A percentile compares a stretch with the other conserved stretches of the same genome.
These are phyloP conservation scores for Didymella lethalis DNA, from an alignment of 2,329 filamentous ascomycete genomes.

Conservation along the genomic window DNA sequence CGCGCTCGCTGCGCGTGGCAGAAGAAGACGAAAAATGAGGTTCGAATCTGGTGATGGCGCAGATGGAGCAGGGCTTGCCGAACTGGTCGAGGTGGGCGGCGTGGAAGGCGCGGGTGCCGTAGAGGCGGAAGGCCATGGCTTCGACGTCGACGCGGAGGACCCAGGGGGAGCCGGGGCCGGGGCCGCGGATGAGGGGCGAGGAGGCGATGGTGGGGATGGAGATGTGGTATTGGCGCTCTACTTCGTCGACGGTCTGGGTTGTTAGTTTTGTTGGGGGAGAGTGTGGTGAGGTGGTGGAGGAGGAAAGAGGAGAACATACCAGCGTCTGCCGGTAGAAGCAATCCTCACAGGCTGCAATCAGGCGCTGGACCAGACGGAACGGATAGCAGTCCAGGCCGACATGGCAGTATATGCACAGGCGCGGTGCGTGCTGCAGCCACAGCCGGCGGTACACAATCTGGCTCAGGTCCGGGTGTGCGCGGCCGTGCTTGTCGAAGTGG, in stretches of 20 bases:
- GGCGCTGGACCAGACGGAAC: conserved; percentile 26
- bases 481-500: conserved; percentile 31
- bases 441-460: conserved; percentile 41
- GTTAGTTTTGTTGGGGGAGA: conserved; percentile 7
- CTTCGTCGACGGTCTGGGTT: conserved; percentile 37
- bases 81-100: conserved; percentile 31
- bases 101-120: conserved; percentile 43
- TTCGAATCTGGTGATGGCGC: conserved; percentile 30
- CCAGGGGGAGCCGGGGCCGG: conserved; percentile 29
- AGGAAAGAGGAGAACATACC: conserved; percentile 20
- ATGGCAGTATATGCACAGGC: conserved; percentile 40
- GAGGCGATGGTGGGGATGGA: conserved; percentile 23
- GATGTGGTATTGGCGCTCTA: conserved; percentile 42
- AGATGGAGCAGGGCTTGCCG: conserved; percentile 36
- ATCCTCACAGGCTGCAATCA: conserved; percentile 35
- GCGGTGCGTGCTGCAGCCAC: conserved; percentile 43
- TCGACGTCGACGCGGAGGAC: conserved; percentile 43
- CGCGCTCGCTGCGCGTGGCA: conserved; percentile 7
- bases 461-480: conserved; percentile 39
- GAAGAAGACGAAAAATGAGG: background rate
- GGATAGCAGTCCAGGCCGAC: conserved; percentile 37
- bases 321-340: conserved; percentile 44
- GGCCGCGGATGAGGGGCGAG: conserved; percentile 29
- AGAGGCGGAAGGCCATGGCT: conserved; percentile 38
- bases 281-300: no score